These are phyloP conservation scores for Cladophialophora chaetospira DNA, from an alignment of 2,329 filamentous ascomycete species.

Conservation along the genomic window DNA sequence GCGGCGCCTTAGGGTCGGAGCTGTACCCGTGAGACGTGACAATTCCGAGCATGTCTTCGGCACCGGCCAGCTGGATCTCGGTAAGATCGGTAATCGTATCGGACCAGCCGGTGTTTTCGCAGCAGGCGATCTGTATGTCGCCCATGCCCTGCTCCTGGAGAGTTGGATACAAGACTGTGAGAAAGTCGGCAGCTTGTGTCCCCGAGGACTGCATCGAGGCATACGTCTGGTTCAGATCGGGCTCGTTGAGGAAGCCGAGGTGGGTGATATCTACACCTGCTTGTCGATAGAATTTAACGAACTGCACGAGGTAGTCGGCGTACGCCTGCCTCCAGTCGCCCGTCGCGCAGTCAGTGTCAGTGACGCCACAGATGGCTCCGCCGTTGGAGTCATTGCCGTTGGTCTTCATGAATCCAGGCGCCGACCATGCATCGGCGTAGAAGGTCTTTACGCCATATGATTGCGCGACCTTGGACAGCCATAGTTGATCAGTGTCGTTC, in stretches of 20 bases:
- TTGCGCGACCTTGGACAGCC: neutral
- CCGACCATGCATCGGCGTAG: neutral
- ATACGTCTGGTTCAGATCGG: neutral
- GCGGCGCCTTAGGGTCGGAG: neutral
- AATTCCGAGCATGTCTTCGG: neutral
- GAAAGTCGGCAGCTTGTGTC: neutral
- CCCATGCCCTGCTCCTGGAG: neutral
- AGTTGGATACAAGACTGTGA: neutral
- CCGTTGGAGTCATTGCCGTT: neutral
- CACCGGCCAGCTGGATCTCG: neutral
- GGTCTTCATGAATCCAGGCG: neutral
- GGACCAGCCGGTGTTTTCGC: neutral
- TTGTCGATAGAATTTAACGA: neutral
- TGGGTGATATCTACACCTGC: neutral
- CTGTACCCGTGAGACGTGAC: neutral
- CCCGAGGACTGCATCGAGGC: neutral
- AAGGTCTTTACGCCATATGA: neutral
- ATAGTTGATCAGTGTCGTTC: neutral
- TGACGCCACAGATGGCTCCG: neutral
- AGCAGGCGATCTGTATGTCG: neutral
- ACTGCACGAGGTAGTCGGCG: neutral
- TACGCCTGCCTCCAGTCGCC: neutral
- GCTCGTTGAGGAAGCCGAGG: neutral
- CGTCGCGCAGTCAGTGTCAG: neutral
- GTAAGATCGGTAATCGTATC: neutral